A percentile compares a stretch with the other conserved stretches of the same genome.
Conservation (phyloP, 2,329 filamentous ascomycete species). For the Furcasterigmium furcatum region DNA sequence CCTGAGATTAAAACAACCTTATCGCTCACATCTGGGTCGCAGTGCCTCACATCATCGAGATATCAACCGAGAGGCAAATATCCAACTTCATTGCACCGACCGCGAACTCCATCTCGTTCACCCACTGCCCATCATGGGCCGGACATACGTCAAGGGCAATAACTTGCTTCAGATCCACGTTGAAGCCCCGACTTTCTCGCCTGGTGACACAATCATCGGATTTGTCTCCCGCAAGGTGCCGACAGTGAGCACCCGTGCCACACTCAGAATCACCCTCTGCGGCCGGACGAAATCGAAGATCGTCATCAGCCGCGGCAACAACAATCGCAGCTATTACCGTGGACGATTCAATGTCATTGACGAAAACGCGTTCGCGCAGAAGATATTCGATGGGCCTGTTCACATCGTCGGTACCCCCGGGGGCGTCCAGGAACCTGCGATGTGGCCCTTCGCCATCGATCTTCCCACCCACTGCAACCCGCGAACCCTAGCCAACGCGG, state of each 20-base stretch:
- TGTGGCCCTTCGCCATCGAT: slow-evolving; percentile 23
- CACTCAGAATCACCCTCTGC: slow-evolving; percentile 15
- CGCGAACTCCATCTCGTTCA: no score
- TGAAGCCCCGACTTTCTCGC: no score
- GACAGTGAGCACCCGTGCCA: slow-evolving; percentile 14
- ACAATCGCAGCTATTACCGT: slow-evolving; percentile 13
- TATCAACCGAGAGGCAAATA: no score
- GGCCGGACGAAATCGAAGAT: slow-evolving; percentile 23
- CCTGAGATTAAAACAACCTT: no score
- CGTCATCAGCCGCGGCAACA: slow-evolving; percentile 8
- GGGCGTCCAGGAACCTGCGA: neutral
- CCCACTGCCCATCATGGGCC: no score
- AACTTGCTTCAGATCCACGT: no score
- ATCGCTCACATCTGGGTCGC: no score
- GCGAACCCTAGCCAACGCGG: neutral
- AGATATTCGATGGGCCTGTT: slow-evolving; percentile 18
- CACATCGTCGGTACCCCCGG: slow-evolving; percentile 12
- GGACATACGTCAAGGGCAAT: no score
- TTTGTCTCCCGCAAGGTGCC: slow-evolving; percentile 15
- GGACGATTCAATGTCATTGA: slow-evolving; percentile 20
- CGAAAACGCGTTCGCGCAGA: slow-evolving; percentile 5
- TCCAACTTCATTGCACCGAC: no score
- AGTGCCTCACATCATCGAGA: no score
- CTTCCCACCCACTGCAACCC: slow-evolving; percentile 15
- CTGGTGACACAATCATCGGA: slow-evolving; percentile 22